Conservation (phyloP, 2,329 filamentous ascomycete species). For the Ophiognomonia clavigignenti-juglandacearum region DNA sequence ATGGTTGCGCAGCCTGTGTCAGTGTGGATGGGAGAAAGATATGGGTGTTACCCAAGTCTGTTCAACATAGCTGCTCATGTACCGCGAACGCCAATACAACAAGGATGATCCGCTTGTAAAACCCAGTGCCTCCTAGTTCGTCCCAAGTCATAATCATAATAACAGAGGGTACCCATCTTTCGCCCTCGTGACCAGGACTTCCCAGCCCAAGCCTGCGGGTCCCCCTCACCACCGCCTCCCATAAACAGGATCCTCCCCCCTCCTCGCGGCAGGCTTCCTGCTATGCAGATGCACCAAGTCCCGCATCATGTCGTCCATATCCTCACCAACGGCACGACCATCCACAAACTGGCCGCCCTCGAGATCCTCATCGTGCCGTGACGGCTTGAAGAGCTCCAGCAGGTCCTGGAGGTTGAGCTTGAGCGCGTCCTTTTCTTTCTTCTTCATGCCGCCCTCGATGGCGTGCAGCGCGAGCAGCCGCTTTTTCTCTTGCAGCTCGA, state of each 20-base stretch:
- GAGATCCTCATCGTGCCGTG: constrained; percentile 33
- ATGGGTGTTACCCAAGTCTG: too few species aligned
- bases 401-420: constrained; percentile 94
- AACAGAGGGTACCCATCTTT: not conserved
- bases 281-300: constrained; percentile 15
- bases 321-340: constrained; percentile 18
- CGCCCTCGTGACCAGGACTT: not conserved
- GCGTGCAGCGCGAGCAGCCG: constrained; percentile 85
- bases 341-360: constrained; percentile 15
- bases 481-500: constrained; percentile 94
- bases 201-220: too few species aligned
- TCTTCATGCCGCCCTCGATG: constrained; percentile 73
- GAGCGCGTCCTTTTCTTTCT: constrained; percentile 54
- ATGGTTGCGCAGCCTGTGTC: too few species aligned
- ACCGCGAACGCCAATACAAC: too few species aligned
- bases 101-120: too few species aligned
- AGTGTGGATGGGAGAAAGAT: too few species aligned
- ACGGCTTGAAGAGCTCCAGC: constrained; percentile 75
- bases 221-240: constrained; percentile 41
- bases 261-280: constrained; percentile 22
- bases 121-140: too few species aligned
- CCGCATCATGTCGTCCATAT: constrained; percentile 17
- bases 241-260: constrained; percentile 36
- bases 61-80: too few species aligned
- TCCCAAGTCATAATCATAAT: not conserved